Percentiles rank a stretch among this genome's conserved stretches.
Conservation (phyloP, 805 yeast species). For the Kluyveromyces dobzhanskii region DNA sequence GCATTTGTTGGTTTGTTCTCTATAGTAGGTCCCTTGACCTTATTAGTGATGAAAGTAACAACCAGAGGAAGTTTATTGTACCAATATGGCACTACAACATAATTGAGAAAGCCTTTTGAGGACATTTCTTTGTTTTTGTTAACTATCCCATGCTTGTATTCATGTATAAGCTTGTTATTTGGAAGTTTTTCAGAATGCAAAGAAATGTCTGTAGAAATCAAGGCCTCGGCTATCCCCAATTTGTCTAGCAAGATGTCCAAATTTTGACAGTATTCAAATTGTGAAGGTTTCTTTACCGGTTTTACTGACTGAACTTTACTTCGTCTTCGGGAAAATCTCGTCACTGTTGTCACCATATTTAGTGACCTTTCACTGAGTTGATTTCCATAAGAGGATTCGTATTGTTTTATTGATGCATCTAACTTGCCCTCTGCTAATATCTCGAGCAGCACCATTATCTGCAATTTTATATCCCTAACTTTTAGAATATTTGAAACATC, state of each 20-base stretch:
- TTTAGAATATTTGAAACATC: conserved; percentile 36
- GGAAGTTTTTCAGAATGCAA: conserved; percentile 7
- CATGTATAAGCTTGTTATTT: background rate
- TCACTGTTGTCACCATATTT: conserved; percentile 23
- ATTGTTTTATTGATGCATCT: conserved; percentile 29
- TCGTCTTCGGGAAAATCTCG: conserved; percentile 14
- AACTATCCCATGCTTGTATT: conserved; percentile 18
- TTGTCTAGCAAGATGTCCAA: conserved; percentile 44
- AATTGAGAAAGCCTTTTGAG: conserved; percentile 40
- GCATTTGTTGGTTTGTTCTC: conserved; percentile 12
- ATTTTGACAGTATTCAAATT: conserved; percentile 22
- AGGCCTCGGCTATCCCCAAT: conserved; percentile 45
- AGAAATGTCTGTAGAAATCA: conserved; percentile 29
- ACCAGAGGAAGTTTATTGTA: conserved; percentile 40
- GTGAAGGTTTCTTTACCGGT: conserved; percentile 5
- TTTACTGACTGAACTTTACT: conserved; percentile 20
- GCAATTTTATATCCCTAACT: conserved; percentile 49
- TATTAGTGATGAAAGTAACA: conserved; percentile 37
- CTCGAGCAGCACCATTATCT: conserved; percentile 42
- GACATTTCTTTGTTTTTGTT: conserved; percentile 31
- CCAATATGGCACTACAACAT: conserved; percentile 46
- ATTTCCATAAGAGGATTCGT: conserved; percentile 18
- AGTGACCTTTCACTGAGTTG: conserved; percentile 24
- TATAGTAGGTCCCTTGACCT: conserved; percentile 41
- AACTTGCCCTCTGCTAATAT: conserved; percentile 30